Evolutionary conservation across 2,329 filamentous ascomycete species (phyloP), one percentile per base, ranked within the genome.

Genomic region (Penicillium verrucosum): DNA sequence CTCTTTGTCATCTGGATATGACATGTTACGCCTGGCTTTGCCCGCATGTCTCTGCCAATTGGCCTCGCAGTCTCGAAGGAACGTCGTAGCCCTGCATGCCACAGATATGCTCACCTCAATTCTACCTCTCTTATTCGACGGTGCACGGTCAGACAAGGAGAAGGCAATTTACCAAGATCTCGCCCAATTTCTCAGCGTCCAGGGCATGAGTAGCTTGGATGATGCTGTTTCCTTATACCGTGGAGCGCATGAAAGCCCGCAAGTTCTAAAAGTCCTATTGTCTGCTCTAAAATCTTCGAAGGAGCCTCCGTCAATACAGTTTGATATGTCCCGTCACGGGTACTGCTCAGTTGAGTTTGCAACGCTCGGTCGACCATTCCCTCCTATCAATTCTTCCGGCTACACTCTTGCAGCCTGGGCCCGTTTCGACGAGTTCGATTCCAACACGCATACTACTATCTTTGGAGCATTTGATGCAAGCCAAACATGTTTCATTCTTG

Each of bases 391-490:
- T 18, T 84, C 87, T n/a, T 74, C 77, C 32, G 95, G 94, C 21
- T 99, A 97, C 75, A 96, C 92, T 0, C 88, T 99, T 59, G 85
- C 89, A 44, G 85, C 90, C 0, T 99, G 94, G 94, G 83, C 96
- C 48, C 86, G 89, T 21, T 85, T 99, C 58, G 92, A 97, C 71
- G 81, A 85, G 40, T 97, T 94, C 72, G 95, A 99, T 71, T 78
- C 84, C 5, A 84, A 85, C 44, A 87, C 89, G 16, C 94, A 99
- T 72, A 99, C 94, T 0, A 99, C 94, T 0, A 83, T 99, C 14
- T 99, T 99, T 72, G 94, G 94, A 27, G 90, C 94, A 9, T 97
- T 95, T 73, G 94, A 99, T 75, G 82, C 88, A 4, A 91, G 86
- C 5, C 93, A 97, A 73, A 91, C 90, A 5, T 99, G 94, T 73